phyloP scores from a whole-genome alignment of 2,329 filamentous ascomycete species.

The Macrophomina pseudophaseolina region DNA sequence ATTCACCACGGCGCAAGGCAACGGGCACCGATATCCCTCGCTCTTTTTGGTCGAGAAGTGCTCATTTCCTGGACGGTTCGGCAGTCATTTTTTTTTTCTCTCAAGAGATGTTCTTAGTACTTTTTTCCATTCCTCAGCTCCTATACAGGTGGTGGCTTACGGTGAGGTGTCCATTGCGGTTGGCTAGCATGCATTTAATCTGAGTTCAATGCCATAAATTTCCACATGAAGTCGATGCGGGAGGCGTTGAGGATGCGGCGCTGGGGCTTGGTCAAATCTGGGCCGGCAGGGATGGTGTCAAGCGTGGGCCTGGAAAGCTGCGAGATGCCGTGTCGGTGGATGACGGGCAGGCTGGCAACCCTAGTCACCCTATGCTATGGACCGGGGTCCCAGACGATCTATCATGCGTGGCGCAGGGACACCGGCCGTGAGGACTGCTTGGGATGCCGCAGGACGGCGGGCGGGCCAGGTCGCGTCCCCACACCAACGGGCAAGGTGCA shows the following conservation, averaged over 20 bases:
- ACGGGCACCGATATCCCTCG: slow-evolving; percentile 26
- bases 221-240: background rate
- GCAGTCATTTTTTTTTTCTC: slow-evolving; percentile 21
- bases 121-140: slow-evolving; percentile 26
- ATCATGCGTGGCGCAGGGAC: slow-evolving; percentile 18
- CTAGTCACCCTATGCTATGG: slow-evolving; percentile 14
- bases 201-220: slow-evolving; percentile 21
- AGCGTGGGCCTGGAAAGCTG: background rate
- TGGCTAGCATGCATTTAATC: slow-evolving; percentile 26
- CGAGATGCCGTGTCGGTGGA: slow-evolving; percentile 5
- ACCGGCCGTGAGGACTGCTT: background rate
- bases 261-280: background rate
- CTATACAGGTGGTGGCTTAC: slow-evolving; percentile 26
- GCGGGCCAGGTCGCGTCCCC: slow-evolving; percentile 12
- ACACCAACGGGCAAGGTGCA: background rate
- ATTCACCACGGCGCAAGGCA: slow-evolving; percentile 24
- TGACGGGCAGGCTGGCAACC: slow-evolving; percentile 12
- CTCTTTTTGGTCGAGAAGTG: slow-evolving; percentile 24
- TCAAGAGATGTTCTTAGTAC: slow-evolving; percentile 24
- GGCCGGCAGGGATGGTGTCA: slow-evolving; percentile 1
- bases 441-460: slow-evolving; percentile 13
- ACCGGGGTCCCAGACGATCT: slow-evolving; percentile 6
- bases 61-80: slow-evolving; percentile 25
- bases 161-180: slow-evolving; percentile 25
- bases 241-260: background rate